A percentile compares a stretch with the other conserved stretches of the same genome.
These are phyloP conservation scores for Corchorus olitorius DNA, from an alignment of 345 rosid genomes.

Conservation along the genomic window DNA sequence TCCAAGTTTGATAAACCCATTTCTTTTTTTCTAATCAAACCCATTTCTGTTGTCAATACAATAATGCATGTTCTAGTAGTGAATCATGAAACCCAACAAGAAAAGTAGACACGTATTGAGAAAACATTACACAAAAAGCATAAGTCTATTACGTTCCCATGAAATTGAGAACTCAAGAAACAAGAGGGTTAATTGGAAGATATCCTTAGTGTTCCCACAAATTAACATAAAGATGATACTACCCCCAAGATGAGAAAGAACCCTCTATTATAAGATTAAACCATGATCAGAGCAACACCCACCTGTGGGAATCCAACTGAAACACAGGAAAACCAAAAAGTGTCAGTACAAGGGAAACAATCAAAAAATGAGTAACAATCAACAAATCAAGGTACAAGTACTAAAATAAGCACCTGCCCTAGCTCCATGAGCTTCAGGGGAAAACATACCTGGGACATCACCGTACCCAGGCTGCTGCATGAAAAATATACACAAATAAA, in stretches of 20 bases:
- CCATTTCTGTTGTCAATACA: not conserved
- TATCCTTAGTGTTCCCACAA: conserved; percentile 18
- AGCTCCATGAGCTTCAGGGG: conserved; percentile 40
- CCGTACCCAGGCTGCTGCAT: conserved; percentile 76
- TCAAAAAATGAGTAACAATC: conserved; percentile 21
- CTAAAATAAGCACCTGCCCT: conserved; percentile 38
- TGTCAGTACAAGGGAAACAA: conserved; percentile 14
- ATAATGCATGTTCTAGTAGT: not conserved
- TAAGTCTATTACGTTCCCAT: not conserved
- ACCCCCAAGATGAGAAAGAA: conserved; percentile 33
- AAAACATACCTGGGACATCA: conserved; percentile 72
- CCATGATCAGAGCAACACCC: conserved; percentile 41
- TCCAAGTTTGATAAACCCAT: not conserved
- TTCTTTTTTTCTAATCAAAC: not conserved
- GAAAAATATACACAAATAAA: conserved; percentile 22
- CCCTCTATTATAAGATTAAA: conserved; percentile 23
- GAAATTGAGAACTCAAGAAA: not conserved
- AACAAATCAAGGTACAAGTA: conserved; percentile 16
- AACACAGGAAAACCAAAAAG: conserved; percentile 27
- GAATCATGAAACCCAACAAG: not conserved
- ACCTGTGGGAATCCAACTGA: conserved; percentile 97
- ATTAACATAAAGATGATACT: conserved; percentile 18
- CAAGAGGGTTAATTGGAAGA: conserved; percentile 16
- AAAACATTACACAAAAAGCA: not conserved
- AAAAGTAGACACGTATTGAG: not conserved